Conservation (phyloP, 148 eudicot species). For the Limonium bicolor region DNA sequence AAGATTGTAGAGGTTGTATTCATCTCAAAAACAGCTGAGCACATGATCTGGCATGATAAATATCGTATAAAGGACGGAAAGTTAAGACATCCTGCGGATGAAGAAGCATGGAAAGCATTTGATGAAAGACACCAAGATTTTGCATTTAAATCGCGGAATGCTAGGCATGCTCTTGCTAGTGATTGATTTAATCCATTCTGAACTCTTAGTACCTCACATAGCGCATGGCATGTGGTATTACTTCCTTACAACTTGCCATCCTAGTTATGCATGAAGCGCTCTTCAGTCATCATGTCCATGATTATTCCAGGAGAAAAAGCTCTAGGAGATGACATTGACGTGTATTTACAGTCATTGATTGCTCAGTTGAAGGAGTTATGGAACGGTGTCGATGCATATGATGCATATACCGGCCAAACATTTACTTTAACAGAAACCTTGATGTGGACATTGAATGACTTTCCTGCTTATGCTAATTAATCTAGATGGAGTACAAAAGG, state of each 20-base stretch:
- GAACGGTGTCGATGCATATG: not conserved
- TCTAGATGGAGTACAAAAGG: slow-evolving; percentile 2
- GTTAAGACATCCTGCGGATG: slow-evolving; percentile 5
- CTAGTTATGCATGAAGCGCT: slow-evolving; percentile 10
- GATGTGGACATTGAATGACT: not conserved
- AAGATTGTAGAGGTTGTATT: slow-evolving; percentile 6
- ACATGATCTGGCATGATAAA: slow-evolving; percentile 8
- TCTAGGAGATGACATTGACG: slow-evolving; percentile 12
- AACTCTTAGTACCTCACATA: slow-evolving; percentile 3
- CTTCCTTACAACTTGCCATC: slow-evolving; percentile 7
- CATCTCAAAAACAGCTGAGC: not conserved
- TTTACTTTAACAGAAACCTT: not conserved
- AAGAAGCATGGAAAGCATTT: slow-evolving; percentile 14
- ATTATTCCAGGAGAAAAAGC: slow-evolving; percentile 6
- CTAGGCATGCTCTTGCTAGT: slow-evolving; percentile 11
- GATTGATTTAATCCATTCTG: slow-evolving; percentile 15
- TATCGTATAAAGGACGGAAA: slow-evolving; percentile 3
- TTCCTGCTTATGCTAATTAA: not conserved
- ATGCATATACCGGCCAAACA: not conserved
- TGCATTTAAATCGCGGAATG: slow-evolving; percentile 2
- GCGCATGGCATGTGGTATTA: slow-evolving; percentile 16
- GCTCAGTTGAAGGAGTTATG: not conserved
- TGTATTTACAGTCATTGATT: not conserved
- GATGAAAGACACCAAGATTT: not conserved
- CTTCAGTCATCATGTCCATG: slow-evolving; percentile 10